Base-by-base conservation (phyloP, 169 alveolate genomes). In the Plasmodium knowlesi region DNA sequence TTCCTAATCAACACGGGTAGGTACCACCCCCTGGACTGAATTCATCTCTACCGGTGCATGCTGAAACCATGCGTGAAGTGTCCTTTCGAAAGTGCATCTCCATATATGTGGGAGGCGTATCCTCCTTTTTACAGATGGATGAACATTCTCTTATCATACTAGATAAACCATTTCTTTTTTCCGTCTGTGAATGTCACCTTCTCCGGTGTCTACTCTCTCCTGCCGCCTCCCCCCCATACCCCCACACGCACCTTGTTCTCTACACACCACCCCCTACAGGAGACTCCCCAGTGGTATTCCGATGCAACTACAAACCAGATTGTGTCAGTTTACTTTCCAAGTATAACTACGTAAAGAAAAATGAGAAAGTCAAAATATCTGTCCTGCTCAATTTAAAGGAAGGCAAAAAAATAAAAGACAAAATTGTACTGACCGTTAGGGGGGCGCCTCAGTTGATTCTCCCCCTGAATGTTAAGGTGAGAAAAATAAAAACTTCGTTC, bases 381-480 rank as follows among this genome's bases (percentile, higher is more conserved):
- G 82, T 89, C 2, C 82, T 16, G 19, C 16, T 89, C 46, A 89
- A 89, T 34, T 41, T 89, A 10, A 89, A 78, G 32, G 94, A 79
- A 61, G 37, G n/a, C 22, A 79, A 79, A 89, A 79, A 89, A 79
- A 79, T 89, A n/a, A 89, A 89, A 25, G 94, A 89, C 37, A 89
- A 89, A 79, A 14, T 89, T 54, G 73, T 89, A 9, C 82, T 89
- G 32, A 14, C 72, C 39, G 19, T 89, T 57, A 79, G 94, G 19
- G 90, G 89, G 12, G 28, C 72, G 6, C 83, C 70, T 39, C 50
- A 89, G n/a, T 28, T 89, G 1, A 14, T 61, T 41, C 70, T 89
- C 19, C 94, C 94, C 53, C 34, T 89, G 53, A 89, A 50, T 39
- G 80, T 54, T 19, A 89, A 61, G 82, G 89, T 76, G 28, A 78